A percentile compares a stretch with the other conserved stretches of the same genome.
These are phyloP conservation scores for Penstemon newberryi DNA, from an alignment of 257 asterid species.

Conservation along the genomic window DNA sequence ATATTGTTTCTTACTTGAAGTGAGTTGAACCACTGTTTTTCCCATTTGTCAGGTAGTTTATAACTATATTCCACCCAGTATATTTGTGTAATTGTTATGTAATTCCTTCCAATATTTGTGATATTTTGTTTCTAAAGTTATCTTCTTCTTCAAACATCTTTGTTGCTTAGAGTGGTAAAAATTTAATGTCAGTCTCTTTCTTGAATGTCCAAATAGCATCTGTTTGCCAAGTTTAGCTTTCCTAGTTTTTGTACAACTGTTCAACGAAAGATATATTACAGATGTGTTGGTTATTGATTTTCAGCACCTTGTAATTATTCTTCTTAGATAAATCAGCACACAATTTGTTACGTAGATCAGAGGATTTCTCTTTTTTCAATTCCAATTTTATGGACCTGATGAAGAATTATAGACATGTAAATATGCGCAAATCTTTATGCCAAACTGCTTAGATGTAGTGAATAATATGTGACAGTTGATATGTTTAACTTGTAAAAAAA, in stretches of 20 bases:
- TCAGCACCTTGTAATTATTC: constrained; percentile 7
- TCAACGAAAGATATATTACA: constrained; percentile 10
- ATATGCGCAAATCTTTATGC: neutral
- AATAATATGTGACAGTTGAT: too few relatives aligned
- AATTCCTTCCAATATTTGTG: neutral
- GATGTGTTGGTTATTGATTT: constrained; percentile 5
- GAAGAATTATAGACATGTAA: constrained; percentile 12
- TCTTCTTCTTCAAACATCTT: constrained; percentile 17
- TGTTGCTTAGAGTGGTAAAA: neutral
- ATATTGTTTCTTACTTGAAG: constrained; percentile 13
- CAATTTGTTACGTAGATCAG: neutral
- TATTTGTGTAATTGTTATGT: constrained; percentile 9
- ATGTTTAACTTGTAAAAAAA: too few relatives aligned
- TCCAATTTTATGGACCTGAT: neutral
- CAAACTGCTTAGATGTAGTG: too few relatives aligned
- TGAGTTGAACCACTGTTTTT: constrained; percentile 21
- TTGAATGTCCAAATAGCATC: constrained; percentile 7
- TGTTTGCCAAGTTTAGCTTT: neutral
- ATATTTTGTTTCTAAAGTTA: constrained; percentile 1
- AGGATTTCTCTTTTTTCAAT: constrained; percentile 9
- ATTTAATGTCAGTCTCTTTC: constrained; percentile 12
- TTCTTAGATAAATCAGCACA: neutral
- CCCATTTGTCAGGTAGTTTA: constrained; percentile 17
- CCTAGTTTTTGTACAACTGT: constrained; percentile 11
- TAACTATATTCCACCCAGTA: constrained; percentile 3